These are phyloP conservation scores for Magnolia officinalis DNA, from an alignment of 164 flowering plant genomes.

Conservation along the genomic window DNA sequence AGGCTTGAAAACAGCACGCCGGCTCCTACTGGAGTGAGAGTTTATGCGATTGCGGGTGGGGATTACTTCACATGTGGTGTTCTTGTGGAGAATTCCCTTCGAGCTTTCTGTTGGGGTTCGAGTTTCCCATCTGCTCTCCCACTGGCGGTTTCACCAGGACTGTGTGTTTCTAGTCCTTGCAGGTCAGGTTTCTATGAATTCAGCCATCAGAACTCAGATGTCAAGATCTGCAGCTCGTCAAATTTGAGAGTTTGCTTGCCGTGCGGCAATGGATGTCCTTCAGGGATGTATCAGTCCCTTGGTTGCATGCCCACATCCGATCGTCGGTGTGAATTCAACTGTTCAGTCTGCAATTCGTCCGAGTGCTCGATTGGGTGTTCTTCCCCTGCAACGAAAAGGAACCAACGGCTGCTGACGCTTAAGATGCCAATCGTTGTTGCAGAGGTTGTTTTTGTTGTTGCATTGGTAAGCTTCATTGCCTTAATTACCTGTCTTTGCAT, in stretches of 20 bases:
- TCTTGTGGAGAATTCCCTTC: constrained; percentile 53
- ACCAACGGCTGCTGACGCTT: constrained; percentile 47
- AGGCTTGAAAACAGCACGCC: constrained; percentile 52
- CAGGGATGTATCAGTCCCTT: constrained; percentile 52
- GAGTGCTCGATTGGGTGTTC: constrained; percentile 67
- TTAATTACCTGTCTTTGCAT: constrained; percentile 58
- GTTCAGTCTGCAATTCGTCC: constrained; percentile 56
- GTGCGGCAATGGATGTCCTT: constrained; percentile 63
- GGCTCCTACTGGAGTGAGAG: constrained; percentile 50
- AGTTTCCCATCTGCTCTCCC: constrained; percentile 78
- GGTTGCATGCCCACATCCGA: constrained; percentile 50
- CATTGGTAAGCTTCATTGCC: constrained; percentile 50
- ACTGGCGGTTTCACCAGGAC: constrained; percentile 71
- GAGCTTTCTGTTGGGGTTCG: constrained; percentile 78
- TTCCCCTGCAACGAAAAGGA: constrained; percentile 32
- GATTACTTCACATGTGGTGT: constrained; percentile 92
- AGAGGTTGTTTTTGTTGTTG: constrained; percentile 64
- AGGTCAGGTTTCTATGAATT: constrained; percentile 49
- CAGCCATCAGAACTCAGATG: constrained; percentile 22
- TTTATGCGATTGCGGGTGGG: constrained; percentile 77
- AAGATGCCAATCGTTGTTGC: constrained; percentile 70
- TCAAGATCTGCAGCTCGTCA: constrained; percentile 44
- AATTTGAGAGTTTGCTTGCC: constrained; percentile 60
- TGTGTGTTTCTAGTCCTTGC: constrained; percentile 57
- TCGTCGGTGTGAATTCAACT: constrained; percentile 60